These are phyloP conservation scores for Astrothelium macrocarpum DNA, from an alignment of 495 filamentous ascomycete genomes.

Conservation along the genomic window DNA sequence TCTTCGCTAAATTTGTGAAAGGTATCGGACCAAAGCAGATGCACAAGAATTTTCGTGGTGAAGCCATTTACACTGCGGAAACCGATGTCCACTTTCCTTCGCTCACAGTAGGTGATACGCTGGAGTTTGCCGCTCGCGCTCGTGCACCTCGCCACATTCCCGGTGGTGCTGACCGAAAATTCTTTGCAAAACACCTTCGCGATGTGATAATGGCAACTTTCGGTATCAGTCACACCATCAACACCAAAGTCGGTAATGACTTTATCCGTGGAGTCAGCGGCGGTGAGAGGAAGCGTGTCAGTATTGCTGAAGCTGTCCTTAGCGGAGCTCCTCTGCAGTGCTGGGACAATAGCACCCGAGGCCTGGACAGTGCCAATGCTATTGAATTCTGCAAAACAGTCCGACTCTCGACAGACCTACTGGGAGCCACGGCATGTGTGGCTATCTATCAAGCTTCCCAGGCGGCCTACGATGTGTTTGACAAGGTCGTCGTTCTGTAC, in stretches of 20 bases:
- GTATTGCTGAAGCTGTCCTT: conserved; percentile 34
- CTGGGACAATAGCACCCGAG: conserved; percentile 37
- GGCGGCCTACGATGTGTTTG: conserved; percentile 32
- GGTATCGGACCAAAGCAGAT: conserved; percentile 52
- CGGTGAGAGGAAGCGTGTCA: conserved; percentile 37
- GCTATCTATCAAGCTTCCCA: conserved; percentile 36
- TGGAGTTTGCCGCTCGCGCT: conserved; percentile 20
- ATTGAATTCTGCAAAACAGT: conserved; percentile 37
- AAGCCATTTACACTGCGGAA: conserved; percentile 47
- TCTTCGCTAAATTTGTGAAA: conserved; percentile 55
- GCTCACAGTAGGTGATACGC: conserved; percentile 11
- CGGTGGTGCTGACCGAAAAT: conserved; percentile 17
- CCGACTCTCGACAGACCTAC: conserved; percentile 30
- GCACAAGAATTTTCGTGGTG: conserved; percentile 55
- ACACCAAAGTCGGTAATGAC: conserved; percentile 36
- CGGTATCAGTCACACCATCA: conserved; percentile 33
- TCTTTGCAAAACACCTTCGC: conserved; percentile 24
- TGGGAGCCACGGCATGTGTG: conserved; percentile 30
- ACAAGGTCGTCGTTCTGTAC: conserved; percentile 35
- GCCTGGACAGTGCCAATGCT: conserved; percentile 36
- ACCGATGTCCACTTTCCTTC: conserved; percentile 59
- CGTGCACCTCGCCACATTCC: conserved; percentile 27
- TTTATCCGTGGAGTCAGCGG: conserved; percentile 34
- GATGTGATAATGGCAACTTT: conserved; percentile 32
- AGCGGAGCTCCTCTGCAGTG: conserved; percentile 31